Base-by-base conservation (phyloP, 2,329 filamentous ascomycete species). In the Cordyceps cicadae region DNA sequence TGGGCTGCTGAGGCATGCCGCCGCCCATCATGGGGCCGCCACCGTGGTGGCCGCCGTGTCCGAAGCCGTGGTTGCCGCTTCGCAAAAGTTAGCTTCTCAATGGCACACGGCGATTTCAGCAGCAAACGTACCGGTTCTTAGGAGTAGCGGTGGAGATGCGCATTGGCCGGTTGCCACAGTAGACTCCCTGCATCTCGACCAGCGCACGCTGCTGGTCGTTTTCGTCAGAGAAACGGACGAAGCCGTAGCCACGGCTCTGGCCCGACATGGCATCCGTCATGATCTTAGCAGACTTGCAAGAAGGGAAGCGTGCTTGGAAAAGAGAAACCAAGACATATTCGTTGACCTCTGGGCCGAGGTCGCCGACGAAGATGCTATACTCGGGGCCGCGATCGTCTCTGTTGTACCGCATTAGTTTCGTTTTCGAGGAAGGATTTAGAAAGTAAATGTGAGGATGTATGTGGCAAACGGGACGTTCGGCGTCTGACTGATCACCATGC, bases 251-350 rank as follows among this genome's bases (percentile, higher is more conserved):
- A 65, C 94, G 92, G 65, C 92, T 97, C 84, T 97, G 93, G 68
- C 94, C 94, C 65, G 89, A 96, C 77, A 97, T 94, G 63, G 94
- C 93, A 71, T 99, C 94, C 63, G 93, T 96, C 94, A 99, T 99
- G 77, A 99, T 99, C 84, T 99, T 99, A 71, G 94, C 94, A 43
- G 92, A 96, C 81, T 97, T 97, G 89, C 93, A 97, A 9, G 92
- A 96, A 0, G 89, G 89, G 81, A 96, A 99, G 64, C 93, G 91
- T 71, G 87, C 88, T 79, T 97, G 93, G 84, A 99, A 99, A 55
- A 99, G 87, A 29, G 92, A 96, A 59, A 97, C 93, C 63, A 99
- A 82, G 62, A 97, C 93, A 71, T 96, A 97, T 79, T 99, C 94
- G 76, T 97, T 99, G 68, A 99, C 94, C 77, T 99, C 94, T 8